Evolutionary conservation across 2,329 filamentous ascomycete genomes (phyloP).

Genomic region (Pestalotiopsis sp.): DNA sequence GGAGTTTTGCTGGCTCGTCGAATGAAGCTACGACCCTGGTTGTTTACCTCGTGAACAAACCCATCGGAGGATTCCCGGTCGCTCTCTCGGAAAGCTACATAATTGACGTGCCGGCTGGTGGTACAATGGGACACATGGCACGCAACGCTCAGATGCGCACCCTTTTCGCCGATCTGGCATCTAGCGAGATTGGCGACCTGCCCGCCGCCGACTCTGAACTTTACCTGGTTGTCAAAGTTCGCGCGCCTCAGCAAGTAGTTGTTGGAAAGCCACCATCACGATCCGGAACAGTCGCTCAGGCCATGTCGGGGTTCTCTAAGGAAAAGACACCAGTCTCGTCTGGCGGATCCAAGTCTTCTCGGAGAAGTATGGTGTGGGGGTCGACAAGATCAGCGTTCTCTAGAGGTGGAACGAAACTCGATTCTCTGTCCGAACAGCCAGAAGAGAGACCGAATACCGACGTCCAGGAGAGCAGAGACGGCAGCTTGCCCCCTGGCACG

Average conservation of each 20-base stretch:
- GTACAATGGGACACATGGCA: conserved; percentile 67
- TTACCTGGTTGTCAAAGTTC: conserved; percentile 82
- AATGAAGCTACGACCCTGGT: conserved; percentile 77
- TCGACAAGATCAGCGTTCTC: conserved; percentile 57
- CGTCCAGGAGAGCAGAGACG: conserved; percentile 47
- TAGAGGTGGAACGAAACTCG: conserved; percentile 55
- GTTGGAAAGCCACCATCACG: conserved; percentile 53
- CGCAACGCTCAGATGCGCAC: conserved; percentile 76
- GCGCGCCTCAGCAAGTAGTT: conserved; percentile 58
- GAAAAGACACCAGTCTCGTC: conserved; percentile 55
- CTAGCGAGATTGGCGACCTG: conserved; percentile 69
- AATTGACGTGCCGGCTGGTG: conserved; percentile 76
- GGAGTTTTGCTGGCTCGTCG: conserved; percentile 76
- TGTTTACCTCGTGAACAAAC: conserved; percentile 76
- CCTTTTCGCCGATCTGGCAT: conserved; percentile 83
- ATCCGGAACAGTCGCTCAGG: conserved; percentile 49
- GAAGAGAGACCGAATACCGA: conserved; percentile 40
- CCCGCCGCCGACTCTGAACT: conserved; percentile 70
- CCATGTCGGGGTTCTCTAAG: conserved; percentile 39
- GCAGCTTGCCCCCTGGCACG: conserved; percentile 53
- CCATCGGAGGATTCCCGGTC: conserved; percentile 62
- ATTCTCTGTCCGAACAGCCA: conserved; percentile 57
- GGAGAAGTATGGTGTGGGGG: conserved; percentile 73
- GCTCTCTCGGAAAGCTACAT: conserved; percentile 83
- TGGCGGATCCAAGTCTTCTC: conserved; percentile 55